Base-by-base conservation (phyloP, 441 rosid genomes). In the Gossypium gossypioides region DNA sequence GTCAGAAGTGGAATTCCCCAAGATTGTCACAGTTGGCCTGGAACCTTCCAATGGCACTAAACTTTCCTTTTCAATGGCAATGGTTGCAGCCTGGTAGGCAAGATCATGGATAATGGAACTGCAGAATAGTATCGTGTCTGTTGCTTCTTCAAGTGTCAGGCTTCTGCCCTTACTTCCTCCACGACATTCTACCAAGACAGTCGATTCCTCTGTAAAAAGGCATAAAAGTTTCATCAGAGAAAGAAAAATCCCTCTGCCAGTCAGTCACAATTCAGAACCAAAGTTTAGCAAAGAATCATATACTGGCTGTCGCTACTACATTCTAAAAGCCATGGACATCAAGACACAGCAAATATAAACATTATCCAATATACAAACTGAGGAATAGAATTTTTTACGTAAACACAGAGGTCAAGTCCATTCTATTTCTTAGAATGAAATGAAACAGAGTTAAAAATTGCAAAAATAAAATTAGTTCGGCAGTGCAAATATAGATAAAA, bases 141-240 rank as follows among this genome's bases (percentile, higher is more conserved):
- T 89, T 72, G 97, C 98, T 85, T 95, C 99, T 84, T 95, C 98
- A 7, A 89, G 97, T 10, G 98, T 92, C 65, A 89, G 87, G 93
- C 97, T 91, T 79, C 87, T 95, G 42, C 81, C 84, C 77, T 86
- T 90, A 63, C 84, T 91, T 80, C 88, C 82, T 68, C 74, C 84
- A 42, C 34, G 79, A 74, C 85, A 81, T 80, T 89, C 91, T 74
- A 92, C 85, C 82, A 81, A 63, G 18, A 91, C 83, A 4, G 88
- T 88, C 68, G 98, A 91, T 25, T 66, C 70, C 63, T 88, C 98
- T 95, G 82, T 66, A 77, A 72, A 71, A 80, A 70, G 8, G 71
- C 72, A 78, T 52, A 75, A 75, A 72, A 79, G 55, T 71, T 71
- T 34, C 57, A 78, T 78, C 62, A 87, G 78, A 74, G 65, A 62